Conservation (phyloP, 768 basidiomycete genomes). For the Tulasnella sp. region DNA sequence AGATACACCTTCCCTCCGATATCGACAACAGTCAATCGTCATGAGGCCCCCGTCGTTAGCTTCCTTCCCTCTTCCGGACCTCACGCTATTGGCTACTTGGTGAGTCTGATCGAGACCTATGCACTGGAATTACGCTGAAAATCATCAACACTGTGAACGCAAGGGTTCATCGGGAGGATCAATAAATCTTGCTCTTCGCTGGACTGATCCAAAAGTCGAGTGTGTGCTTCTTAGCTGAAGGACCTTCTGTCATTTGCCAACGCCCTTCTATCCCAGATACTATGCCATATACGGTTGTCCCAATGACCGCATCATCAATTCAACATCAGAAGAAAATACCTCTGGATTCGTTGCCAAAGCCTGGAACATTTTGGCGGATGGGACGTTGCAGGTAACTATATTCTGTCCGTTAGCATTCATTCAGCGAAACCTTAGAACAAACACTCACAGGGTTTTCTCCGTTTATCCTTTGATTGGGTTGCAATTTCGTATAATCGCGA, state of each 20-base stretch:
- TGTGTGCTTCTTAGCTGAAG: not conserved
- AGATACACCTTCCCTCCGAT: not conserved
- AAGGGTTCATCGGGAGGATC: not conserved
- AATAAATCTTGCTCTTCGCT: not conserved
- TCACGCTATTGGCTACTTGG: not conserved
- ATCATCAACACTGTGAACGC: not conserved
- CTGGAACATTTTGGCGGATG: not conserved
- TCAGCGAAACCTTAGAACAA: too few relatives aligned
- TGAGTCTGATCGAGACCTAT: not conserved
- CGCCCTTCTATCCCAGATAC: not conserved
- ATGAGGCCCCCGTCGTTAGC: not conserved
- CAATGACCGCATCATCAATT: not conserved
- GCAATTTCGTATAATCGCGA: too few relatives aligned
- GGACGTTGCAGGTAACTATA: not conserved
- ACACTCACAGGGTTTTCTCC: too few relatives aligned
- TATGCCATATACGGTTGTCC: not conserved
- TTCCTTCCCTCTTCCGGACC: not conserved
- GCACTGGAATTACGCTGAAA: not conserved
- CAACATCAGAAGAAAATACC: accelerated
- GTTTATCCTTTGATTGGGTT: too few relatives aligned
- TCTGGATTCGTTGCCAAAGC: not conserved
- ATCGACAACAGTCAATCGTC: not conserved
- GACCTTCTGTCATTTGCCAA: not conserved
- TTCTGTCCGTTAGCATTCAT: not conserved
- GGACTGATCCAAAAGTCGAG: not conserved